Base-by-base conservation (phyloP, 2,329 filamentous ascomycete genomes). In the Alternaria hordeiaustralica region DNA sequence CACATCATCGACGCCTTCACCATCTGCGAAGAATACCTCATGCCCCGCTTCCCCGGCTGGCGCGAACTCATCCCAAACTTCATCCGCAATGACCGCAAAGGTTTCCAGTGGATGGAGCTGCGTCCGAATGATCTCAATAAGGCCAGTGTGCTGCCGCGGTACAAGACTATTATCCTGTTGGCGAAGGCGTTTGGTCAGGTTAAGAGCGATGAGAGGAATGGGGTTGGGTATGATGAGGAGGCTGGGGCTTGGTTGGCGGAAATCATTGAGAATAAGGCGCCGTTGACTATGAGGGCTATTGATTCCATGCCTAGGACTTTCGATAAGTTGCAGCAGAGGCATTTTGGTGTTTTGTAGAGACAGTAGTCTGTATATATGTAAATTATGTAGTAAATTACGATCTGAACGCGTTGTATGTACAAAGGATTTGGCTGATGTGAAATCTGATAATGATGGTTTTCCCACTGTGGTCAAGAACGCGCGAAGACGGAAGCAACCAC, bases 11-110 rank as follows among this genome's bases (percentile, higher is more conserved):
- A 90, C 20, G 94, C 94, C 41, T 97, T 96, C 80, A 76, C 82
- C 21, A 81, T 90, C 55, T 95, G 92, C 75, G 95, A 98, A 81
- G 81, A 84, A 25, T 87, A 88, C 64, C 89, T 98, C 59, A 96
- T 97, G 87, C 85, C 87, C 1, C 84, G 87, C 33, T 97, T 94
- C 87, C 87, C 87, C 11, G 93, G 93, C 23, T 97, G 94, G 92
- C 72, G 69, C 25, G 41, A 62, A 3, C 66, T 74, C 8, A 54
- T 62, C 5, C 73, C 76, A 0, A 67, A 61, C 47, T 77, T 74
- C 58, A 61, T 67, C 28, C 75, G 71, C 53, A 56, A 66, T 15
- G 69, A 74, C 41, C 63, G 56, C 5, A 58, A 33, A 12, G 72
- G 75, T 1, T 73, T 75, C 58, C 47, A 71, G 15, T 75, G 65